Evolutionary conservation across 2,329 filamentous ascomycete genomes (phyloP).

Genomic region (Penicillium aurantiogriseum): DNA sequence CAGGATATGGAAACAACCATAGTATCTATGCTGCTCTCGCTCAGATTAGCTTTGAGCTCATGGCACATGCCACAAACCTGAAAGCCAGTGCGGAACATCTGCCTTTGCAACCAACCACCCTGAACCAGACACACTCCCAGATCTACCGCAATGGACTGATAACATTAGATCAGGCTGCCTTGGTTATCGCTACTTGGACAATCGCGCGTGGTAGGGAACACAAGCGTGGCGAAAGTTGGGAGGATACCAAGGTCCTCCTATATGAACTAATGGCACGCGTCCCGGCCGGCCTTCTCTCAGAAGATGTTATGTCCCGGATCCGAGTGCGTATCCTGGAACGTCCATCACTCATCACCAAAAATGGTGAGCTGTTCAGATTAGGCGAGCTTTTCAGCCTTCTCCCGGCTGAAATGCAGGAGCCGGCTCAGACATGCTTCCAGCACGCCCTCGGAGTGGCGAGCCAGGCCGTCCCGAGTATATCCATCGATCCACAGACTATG

Average conservation of each 20-base stretch:
- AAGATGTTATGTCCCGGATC: constrained; percentile 30
- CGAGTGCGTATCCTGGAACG: constrained; percentile 34
- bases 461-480: constrained; percentile 19
- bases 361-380: constrained; percentile 39
- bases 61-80: constrained; percentile 40
- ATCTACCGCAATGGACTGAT: constrained; percentile 45
- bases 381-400: constrained; percentile 33
- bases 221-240: constrained; percentile 24
- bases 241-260: constrained; percentile 31
- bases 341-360: constrained; percentile 33
- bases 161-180: constrained; percentile 39
- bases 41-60: constrained; percentile 44
- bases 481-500: constrained; percentile 21
- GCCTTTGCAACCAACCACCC: constrained; percentile 31
- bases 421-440: constrained; percentile 26
- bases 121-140: constrained; percentile 44
- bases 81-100: constrained; percentile 28
- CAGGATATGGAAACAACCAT: constrained; percentile 37
- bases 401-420: constrained; percentile 26
- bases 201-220: constrained; percentile 36
- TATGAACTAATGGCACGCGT: constrained; percentile 33
- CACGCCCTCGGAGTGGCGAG: constrained; percentile 22
- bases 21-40: constrained; percentile 41
- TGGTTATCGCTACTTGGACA: constrained; percentile 42
- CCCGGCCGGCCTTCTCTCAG: constrained; percentile 29